phyloP scores from a whole-genome alignment of 176 grass and related monocot genomes.

The Zoysia pacifica region DNA sequence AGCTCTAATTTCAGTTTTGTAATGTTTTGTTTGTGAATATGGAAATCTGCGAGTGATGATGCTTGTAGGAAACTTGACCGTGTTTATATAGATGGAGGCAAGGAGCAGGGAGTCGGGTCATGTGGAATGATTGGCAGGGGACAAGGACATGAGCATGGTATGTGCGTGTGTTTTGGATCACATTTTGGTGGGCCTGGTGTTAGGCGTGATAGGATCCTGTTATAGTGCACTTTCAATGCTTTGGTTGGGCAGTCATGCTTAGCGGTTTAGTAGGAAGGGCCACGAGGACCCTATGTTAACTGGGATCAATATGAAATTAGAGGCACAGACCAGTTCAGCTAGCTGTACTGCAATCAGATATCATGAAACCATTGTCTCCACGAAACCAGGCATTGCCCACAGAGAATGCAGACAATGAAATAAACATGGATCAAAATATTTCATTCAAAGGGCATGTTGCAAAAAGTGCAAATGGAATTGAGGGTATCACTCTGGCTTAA shows the following conservation, averaged over 20 bases:
- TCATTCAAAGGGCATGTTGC: background rate
- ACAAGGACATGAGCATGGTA: constrained; percentile 24
- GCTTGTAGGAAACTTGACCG: background rate
- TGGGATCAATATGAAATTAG: background rate
- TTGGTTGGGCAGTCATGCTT: background rate
- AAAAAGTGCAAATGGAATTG: background rate
- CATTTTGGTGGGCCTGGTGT: constrained; percentile 14
- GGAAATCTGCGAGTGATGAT: constrained; percentile 15
- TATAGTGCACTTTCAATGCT: too few species aligned
- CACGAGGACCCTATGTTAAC: constrained; percentile 23
- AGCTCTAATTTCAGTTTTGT: background rate
- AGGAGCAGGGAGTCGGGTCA: background rate
- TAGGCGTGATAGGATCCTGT: too few species aligned
- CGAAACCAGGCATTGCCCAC: background rate
- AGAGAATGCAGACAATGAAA: background rate
- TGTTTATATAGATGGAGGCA: constrained; percentile 13
- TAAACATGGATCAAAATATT: background rate
- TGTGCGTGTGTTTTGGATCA: constrained; percentile 20
- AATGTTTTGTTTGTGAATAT: background rate
- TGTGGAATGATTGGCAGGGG: constrained; percentile 26
- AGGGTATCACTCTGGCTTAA: background rate
- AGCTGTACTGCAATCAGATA: background rate
- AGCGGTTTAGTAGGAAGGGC: background rate
- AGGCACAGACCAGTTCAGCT: background rate
- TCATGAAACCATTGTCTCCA: background rate